phyloP scores from a whole-genome alignment of 345 rosid species.

The Erysimum cheiranthoides region DNA sequence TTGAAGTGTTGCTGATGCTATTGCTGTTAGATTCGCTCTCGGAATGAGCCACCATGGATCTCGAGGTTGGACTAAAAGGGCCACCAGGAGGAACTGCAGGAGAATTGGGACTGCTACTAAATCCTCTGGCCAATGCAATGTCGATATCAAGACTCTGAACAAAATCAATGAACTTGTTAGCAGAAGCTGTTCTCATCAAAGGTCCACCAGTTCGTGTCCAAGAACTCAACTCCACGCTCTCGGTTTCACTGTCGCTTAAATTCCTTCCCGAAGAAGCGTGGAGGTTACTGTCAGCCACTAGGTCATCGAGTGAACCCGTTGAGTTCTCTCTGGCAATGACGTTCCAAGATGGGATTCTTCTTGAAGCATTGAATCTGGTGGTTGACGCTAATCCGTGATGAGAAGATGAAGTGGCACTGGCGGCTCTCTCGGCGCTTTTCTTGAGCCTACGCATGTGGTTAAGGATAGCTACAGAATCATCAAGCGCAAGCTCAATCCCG shows the following conservation, averaged over 20 bases:
- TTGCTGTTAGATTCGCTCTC: conserved; percentile 54
- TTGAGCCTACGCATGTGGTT: conserved; percentile 97
- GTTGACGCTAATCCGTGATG: conserved; percentile 67
- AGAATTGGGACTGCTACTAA: conserved; percentile 55
- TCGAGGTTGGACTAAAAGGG: conserved; percentile 43
- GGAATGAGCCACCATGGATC: conserved; percentile 44
- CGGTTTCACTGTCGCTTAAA: conserved; percentile 80
- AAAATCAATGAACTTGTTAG: conserved; percentile 76
- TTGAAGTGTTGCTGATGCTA: conserved; percentile 50
- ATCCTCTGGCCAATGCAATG: conserved; percentile 58
- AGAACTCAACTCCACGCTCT: conserved; percentile 69
- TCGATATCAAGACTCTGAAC: conserved; percentile 73
- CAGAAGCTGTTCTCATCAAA: conserved; percentile 93
- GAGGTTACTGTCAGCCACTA: conserved; percentile 47
- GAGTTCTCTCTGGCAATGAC: conserved; percentile 95
- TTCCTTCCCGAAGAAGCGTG: conserved; percentile 57
- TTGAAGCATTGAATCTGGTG: conserved; percentile 74
- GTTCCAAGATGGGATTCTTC: conserved; percentile 98
- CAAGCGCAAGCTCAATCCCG: conserved; percentile 96
- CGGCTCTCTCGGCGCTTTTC: conserved; percentile 93
- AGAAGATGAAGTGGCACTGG: conserved; percentile 72
- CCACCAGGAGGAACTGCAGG: conserved; percentile 49
- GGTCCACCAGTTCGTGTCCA: conserved; percentile 99
- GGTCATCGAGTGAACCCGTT: conserved; percentile 88
- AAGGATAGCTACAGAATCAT: conserved; percentile 90